A percentile compares a stretch with the other conserved stretches of the same genome.
Conservation (phyloP, 148 eudicot species). For the Tetragonia tetragonoides region DNA sequence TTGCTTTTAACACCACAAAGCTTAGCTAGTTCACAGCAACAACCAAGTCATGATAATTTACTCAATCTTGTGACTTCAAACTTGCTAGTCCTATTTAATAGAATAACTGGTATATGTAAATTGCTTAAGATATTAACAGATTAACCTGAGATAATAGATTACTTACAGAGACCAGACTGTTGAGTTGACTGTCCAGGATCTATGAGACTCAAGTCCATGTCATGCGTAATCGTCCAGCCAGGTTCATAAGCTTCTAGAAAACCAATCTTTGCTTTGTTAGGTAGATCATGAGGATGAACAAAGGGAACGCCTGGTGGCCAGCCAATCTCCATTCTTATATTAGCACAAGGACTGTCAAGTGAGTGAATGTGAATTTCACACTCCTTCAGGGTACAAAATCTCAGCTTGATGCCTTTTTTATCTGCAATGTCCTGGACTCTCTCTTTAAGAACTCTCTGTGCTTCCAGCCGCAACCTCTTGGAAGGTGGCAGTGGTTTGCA, state of each 20-base stretch:
- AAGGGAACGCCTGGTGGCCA: slow-evolving; percentile 98
- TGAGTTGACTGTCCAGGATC: slow-evolving; percentile 72
- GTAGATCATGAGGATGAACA: slow-evolving; percentile 99
- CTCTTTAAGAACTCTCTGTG: slow-evolving; percentile 97
- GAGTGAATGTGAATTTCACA: slow-evolving; percentile 83
- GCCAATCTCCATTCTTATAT: slow-evolving; percentile 85
- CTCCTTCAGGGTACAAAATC: slow-evolving; percentile 88
- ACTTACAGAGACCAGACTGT: slow-evolving; percentile 55
- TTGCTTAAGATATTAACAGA: neutral
- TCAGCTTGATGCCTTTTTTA: slow-evolving; percentile 90
- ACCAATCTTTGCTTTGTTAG: slow-evolving; percentile 96
- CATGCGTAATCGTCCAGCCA: slow-evolving; percentile 94
- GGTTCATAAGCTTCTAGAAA: slow-evolving; percentile 98
- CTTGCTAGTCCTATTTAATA: neutral
- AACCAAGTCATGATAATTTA: too few species aligned
- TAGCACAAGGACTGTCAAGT: slow-evolving; percentile 86
- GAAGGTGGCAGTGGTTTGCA: slow-evolving; percentile 96
- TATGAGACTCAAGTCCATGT: slow-evolving; percentile 73
- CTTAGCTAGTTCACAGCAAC: too few species aligned
- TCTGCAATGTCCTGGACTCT: slow-evolving; percentile 99
- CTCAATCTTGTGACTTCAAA: too few species aligned
- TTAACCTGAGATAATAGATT: neutral
- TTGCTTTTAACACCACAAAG: too few species aligned
- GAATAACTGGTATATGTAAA: too few species aligned
- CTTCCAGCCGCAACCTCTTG: slow-evolving; percentile 92